These are phyloP conservation scores for Tulasnella sp. DNA, from an alignment of 768 basidiomycete species.

Conservation along the genomic window DNA sequence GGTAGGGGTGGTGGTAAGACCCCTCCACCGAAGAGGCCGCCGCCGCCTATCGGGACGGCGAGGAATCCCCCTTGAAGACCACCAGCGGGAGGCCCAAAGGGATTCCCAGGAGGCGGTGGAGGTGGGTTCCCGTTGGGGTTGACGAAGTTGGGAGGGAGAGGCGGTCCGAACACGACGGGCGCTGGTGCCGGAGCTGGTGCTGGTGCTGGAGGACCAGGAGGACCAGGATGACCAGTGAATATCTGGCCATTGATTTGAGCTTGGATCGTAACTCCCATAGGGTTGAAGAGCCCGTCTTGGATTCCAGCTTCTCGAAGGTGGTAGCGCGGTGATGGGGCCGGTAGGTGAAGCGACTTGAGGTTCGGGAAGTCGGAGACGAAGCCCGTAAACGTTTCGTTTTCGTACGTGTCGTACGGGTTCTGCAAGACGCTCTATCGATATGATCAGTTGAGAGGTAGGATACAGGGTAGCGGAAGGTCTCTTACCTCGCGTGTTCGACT, in stretches of 20 bases:
- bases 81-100: too few species aligned
- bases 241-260: slow-evolving; percentile 4
- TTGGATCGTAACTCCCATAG: neutral
- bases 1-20: neutral
- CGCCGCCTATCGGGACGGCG: neutral
- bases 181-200: neutral
- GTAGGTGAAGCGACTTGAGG: slow-evolving; percentile 6
- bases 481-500: neutral
- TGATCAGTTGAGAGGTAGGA: neutral
- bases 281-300: neutral
- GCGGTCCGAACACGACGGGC: neutral
- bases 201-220: neutral
- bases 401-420: slow-evolving; percentile 1
- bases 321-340: neutral
- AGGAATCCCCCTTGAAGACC: neutral
- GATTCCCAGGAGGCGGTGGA: too few species aligned
- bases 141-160: neutral
- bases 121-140: neutral
- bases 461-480: neutral
- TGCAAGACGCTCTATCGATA: neutral
- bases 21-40: neutral
- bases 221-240: neutral
- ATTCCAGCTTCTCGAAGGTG: slow-evolving; percentile 5
- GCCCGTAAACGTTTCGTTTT: neutral
- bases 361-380: neutral